These are phyloP conservation scores for Asterophora lycoperdoides DNA, from an alignment of 768 basidiomycete species.

Conservation along the genomic window DNA sequence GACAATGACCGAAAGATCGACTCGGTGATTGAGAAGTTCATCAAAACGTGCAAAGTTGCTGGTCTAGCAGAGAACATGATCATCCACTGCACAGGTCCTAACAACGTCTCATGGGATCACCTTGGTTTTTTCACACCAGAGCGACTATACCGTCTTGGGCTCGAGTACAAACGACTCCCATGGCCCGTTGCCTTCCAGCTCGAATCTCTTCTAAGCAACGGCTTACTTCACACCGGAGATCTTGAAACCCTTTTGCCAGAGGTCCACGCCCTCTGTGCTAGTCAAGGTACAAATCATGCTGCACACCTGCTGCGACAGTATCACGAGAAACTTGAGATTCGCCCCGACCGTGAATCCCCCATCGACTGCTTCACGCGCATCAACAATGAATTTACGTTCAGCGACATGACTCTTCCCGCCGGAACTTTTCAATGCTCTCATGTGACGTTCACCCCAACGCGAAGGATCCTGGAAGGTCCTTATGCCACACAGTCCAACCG, in stretches of 20 bases:
- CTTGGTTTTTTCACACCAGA: conserved; percentile 48
- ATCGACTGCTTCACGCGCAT: conserved; percentile 42
- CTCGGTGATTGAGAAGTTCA: conserved; percentile 47
- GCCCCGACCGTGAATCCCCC: conserved; percentile 36
- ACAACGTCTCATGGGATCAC: conserved; percentile 45
- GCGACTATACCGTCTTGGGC: conserved; percentile 41
- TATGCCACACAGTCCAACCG: conserved; percentile 74
- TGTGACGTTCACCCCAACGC: conserved; percentile 73
- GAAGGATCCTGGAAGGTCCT: conserved; percentile 72
- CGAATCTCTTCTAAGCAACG: conserved; percentile 63
- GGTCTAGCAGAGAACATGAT: conserved; percentile 34
- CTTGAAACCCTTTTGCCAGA: conserved; percentile 40
- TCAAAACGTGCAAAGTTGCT: conserved; percentile 47
- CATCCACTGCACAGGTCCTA: conserved; percentile 25
- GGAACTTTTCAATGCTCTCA: conserved; percentile 63
- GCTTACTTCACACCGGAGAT: conserved; percentile 57
- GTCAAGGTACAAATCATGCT: conserved; percentile 26
- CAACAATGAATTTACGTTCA: conserved; percentile 23
- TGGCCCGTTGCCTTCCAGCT: conserved; percentile 78
- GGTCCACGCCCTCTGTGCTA: conserved; percentile 38
- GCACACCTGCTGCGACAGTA: conserved; percentile 55
- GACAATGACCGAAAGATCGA: conserved; percentile 44
- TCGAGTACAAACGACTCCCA: conserved; percentile 41
- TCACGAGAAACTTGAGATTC: conserved; percentile 41
- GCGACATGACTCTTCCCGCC: conserved; percentile 21